Conservation (phyloP, 495 filamentous ascomycete species). For the Penicillium pulvis region DNA sequence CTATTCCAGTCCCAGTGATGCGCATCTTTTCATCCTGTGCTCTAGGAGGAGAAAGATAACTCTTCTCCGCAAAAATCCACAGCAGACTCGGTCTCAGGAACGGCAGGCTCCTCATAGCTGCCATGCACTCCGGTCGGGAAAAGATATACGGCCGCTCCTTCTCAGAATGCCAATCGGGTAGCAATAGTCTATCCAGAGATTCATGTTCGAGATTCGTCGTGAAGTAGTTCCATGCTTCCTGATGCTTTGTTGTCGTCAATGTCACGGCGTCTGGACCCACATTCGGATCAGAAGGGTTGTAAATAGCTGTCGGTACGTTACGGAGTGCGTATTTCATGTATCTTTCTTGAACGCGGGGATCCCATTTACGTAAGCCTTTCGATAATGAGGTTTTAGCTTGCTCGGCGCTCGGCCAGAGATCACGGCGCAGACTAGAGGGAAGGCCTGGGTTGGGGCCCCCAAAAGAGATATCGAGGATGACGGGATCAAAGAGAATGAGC, state of each 20-base stretch:
- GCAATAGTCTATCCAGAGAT: slow-evolving; percentile 51
- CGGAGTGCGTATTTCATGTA: slow-evolving; percentile 9
- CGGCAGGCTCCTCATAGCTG: slow-evolving; percentile 55
- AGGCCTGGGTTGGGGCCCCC: slow-evolving; percentile 17
- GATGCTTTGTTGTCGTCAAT: slow-evolving; percentile 48
- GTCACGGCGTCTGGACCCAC: slow-evolving; percentile 34
- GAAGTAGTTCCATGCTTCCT: slow-evolving; percentile 47
- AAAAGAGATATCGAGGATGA: slow-evolving; percentile 38
- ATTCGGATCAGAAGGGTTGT: neutral
- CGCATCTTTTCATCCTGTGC: slow-evolving; percentile 58
- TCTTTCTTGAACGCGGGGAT: slow-evolving; percentile 3
- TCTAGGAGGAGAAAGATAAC: slow-evolving; percentile 50
- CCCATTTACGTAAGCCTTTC: slow-evolving; percentile 1
- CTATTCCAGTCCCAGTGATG: slow-evolving; percentile 62
- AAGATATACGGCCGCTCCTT: slow-evolving; percentile 26
- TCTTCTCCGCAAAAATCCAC: slow-evolving; percentile 66
- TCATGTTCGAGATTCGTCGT: slow-evolving; percentile 23
- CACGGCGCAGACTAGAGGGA: slow-evolving; percentile 41
- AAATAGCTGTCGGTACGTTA: slow-evolving; percentile 32
- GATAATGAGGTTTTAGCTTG: neutral
- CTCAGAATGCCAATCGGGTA: slow-evolving; percentile 43
- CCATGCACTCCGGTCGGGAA: slow-evolving; percentile 32
- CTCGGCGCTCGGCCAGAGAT: slow-evolving; percentile 4
- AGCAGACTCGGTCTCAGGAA: slow-evolving; percentile 63
- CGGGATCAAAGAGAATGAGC: slow-evolving; percentile 68